Conservation (phyloP, 2,329 filamentous ascomycete species). For the Neofusicoccum umdonicola region DNA sequence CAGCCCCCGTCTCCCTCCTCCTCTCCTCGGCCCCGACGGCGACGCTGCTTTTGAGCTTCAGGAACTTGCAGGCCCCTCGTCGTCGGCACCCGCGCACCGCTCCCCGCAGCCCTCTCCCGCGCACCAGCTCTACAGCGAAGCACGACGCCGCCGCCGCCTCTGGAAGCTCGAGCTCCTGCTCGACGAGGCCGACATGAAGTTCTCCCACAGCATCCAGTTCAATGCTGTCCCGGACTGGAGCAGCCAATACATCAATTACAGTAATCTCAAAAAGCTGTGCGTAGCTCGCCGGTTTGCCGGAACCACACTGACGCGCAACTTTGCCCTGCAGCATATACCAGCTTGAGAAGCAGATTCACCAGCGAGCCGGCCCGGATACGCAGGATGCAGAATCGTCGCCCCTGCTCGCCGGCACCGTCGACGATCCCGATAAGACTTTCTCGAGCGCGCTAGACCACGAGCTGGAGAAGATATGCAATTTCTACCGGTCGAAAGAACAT, state of each 20-base stretch:
- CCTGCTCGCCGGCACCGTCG: conserved; percentile 63
- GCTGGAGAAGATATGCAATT: conserved; percentile 88
- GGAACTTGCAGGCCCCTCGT: conserved; percentile 1
- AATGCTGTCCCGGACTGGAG: conserved; percentile 99
- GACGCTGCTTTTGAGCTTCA: conserved; percentile 15
- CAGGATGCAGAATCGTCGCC: conserved; percentile 82
- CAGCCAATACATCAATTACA: conserved; percentile 96
- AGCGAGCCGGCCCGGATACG: conserved; percentile 48
- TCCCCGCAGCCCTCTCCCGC: not conserved
- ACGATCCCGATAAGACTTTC: conserved; percentile 79
- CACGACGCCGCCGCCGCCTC: conserved; percentile 30
- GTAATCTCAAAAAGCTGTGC: conserved; percentile 96
- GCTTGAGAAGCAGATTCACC: conserved; percentile 81
- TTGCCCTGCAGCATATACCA: conserved; percentile 72
- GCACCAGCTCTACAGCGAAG: not conserved
- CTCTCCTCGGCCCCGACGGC: not conserved
- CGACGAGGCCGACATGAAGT: conserved; percentile 90
- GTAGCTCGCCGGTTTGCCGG: conserved; percentile 33
- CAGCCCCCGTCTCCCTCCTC: not conserved
- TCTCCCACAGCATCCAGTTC: conserved; percentile 98
- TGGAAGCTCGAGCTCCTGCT: conserved; percentile 70
- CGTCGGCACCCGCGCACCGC: not conserved
- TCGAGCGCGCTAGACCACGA: conserved; percentile 79
- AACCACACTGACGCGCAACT: not conserved
- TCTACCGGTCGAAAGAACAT: conserved; percentile 84